Conservation (phyloP, 2,329 filamentous ascomycete species). For the Cadophora gregata region DNA sequence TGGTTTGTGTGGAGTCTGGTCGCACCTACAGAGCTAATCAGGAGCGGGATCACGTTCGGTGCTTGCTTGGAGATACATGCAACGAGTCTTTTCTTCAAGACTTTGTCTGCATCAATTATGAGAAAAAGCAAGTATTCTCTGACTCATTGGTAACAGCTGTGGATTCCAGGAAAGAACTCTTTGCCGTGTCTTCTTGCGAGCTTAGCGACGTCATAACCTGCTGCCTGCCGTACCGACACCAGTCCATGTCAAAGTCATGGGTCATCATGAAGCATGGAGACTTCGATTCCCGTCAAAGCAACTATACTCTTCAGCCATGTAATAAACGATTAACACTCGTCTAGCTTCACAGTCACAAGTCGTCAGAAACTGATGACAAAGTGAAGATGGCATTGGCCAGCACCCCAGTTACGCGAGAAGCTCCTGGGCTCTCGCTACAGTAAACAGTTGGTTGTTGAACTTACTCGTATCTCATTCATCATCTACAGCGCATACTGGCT, state of each 20-base stretch:
- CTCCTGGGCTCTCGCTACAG: neutral
- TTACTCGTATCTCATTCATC: neutral
- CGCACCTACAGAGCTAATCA: neutral
- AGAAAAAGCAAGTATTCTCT: neutral
- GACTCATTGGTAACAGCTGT: neutral
- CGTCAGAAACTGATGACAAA: neutral
- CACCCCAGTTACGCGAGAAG: neutral
- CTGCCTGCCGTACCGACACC: neutral
- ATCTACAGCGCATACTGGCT: neutral
- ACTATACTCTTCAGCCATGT: neutral
- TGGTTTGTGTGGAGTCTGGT: constrained; percentile 9
- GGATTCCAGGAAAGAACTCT: neutral
- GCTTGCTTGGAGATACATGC: neutral
- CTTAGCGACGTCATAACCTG: neutral
- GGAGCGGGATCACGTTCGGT: neutral
- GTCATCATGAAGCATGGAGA: neutral
- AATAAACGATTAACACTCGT: neutral
- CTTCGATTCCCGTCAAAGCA: neutral
- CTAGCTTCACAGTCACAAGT: neutral
- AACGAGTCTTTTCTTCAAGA: neutral
- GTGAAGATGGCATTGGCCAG: neutral
- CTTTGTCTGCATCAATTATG: neutral
- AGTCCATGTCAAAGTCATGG: neutral
- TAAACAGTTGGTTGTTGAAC: neutral
- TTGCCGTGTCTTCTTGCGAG: neutral